Evolutionary conservation across 192 early-diverging fungal species (phyloP).

Genomic region (Fimicolochytrium jonesii): DNA sequence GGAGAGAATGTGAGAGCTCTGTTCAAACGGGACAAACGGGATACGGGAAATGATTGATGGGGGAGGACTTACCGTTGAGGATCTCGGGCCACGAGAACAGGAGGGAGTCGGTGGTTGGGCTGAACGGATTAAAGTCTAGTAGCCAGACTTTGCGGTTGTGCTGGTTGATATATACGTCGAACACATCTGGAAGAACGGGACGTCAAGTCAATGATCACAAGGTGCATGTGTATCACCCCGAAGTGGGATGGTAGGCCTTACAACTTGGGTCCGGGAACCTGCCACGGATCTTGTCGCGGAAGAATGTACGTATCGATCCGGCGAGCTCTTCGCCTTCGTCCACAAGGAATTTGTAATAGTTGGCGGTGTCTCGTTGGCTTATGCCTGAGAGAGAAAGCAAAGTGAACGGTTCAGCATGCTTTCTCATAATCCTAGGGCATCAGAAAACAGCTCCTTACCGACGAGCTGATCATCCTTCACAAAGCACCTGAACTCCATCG

Average conservation of each 20-base stretch:
- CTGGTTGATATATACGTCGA: slow-evolving; percentile 83
- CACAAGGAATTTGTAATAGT: slow-evolving; percentile 74
- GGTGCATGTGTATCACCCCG: not conserved
- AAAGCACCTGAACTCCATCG: slow-evolving; percentile 97
- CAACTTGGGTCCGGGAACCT: slow-evolving; percentile 66
- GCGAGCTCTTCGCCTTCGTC: slow-evolving; percentile 52
- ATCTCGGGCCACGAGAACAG: slow-evolving; percentile 83
- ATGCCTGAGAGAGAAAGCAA: slow-evolving; percentile 45
- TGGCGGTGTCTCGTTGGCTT: slow-evolving; percentile 76
- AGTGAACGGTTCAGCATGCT: too few species aligned
- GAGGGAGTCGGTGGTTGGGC: slow-evolving; percentile 70
- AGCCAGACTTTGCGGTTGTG: slow-evolving; percentile 62
- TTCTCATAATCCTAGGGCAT: too few species aligned
- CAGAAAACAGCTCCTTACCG: too few species aligned
- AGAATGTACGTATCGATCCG: slow-evolving; percentile 50
- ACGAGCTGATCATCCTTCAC: slow-evolving; percentile 65
- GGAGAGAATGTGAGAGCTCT: not conserved
- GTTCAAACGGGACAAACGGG: not conserved
- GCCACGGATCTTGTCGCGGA: slow-evolving; percentile 53
- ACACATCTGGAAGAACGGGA: slow-evolving; percentile 60
- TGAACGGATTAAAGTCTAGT: slow-evolving; percentile 92
- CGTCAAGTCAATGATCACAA: too few species aligned
- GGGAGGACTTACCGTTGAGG: slow-evolving; percentile 26
- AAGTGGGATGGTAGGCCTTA: slow-evolving; percentile 33
- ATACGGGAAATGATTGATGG: too few species aligned